Evolutionary conservation across 352 stramenopile genomes (phyloP), one percentile per base, ranked within the genome.

Genomic region (Phytophthora capsici): DNA sequence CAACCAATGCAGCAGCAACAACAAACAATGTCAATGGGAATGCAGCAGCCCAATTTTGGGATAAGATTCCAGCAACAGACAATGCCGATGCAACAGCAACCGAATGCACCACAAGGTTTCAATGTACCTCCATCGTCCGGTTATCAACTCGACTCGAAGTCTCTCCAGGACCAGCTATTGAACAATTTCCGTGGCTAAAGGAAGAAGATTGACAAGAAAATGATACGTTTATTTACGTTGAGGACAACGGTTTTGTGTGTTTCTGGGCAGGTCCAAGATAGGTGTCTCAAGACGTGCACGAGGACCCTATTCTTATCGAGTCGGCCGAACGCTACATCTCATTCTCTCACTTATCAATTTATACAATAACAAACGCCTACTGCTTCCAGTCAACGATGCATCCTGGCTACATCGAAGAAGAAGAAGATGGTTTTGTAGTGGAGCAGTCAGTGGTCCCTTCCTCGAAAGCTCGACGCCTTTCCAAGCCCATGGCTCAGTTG

Each of bases 141-240:
- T 3, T 69, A 55, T 38, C 66, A 73, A 12, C 37, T 73, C 3
- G 57, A 69, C 34, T 17, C 60, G 1, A 69, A 69, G 43, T 62
- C 59, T 13, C 60, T 69, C 6, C 66, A 73, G 37, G 58, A 73
- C 16, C 66, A 73, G 23, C 66, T 73, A 22, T 40, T 73, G 6
- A 64, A 41, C 47, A 69, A 28, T 26, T 73, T 66, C 12, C 53
- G 36, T 12, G 48, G 59, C 9, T 73, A 51, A 47, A 32, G 25
- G 25, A 6, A 28, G 25, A 28, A 4, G 7, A 28, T 8, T 8
- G 4, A 28, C 25, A 28, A 28, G 2, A 28, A 28, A 6, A 28
- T 28, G 25, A 28, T 28, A 6, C 25, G 7, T 28, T 28, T 46
- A 7, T 5, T 40, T 40, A 17, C 45, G 25, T 52, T 34, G 28